These are phyloP conservation scores for Ustanciosporium gigantosporum DNA, from an alignment of 1,284 basidiomycete genomes.

Conservation along the genomic window DNA sequence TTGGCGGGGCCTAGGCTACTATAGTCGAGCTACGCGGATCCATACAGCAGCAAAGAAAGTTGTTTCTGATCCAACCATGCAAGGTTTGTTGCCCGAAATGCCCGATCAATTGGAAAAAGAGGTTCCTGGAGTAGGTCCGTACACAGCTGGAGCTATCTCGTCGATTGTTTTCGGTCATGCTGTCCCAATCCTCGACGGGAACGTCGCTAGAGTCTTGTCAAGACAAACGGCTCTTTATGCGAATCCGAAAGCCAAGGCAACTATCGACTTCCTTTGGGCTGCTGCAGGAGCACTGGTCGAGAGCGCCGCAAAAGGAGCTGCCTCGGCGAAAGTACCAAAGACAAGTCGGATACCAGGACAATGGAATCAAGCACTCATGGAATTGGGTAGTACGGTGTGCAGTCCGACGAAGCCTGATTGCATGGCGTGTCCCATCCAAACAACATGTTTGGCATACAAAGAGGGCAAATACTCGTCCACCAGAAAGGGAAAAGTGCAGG, in stretches of 20 bases:
- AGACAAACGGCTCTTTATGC: constrained; percentile 52
- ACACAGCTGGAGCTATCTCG: constrained; percentile 68
- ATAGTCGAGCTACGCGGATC: constrained; percentile 55
- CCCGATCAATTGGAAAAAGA: constrained; percentile 79
- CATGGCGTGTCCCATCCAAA: constrained; percentile 40
- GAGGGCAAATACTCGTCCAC: constrained; percentile 1
- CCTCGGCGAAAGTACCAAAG: neutral
- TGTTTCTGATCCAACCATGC: constrained; percentile 62
- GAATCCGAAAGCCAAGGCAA: constrained; percentile 47
- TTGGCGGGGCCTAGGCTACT: constrained; percentile 58
- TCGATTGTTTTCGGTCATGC: constrained; percentile 56
- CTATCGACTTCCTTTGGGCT: constrained; percentile 51
- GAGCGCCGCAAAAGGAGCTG: constrained; percentile 2
- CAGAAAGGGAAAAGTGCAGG: constrained; percentile 3
- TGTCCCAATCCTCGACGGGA: constrained; percentile 56
- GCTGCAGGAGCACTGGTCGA: constrained; percentile 46
- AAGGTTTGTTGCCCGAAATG: constrained; percentile 76
- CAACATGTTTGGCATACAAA: constrained; percentile 33
- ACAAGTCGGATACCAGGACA: constrained; percentile 37
- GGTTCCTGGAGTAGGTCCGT: constrained; percentile 87
- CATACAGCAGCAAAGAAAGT: constrained; percentile 53
- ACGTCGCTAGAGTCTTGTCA: constrained; percentile 51
- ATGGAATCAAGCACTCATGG: constrained; percentile 60
- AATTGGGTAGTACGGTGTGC: constrained; percentile 47
- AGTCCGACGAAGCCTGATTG: constrained; percentile 45